Base-by-base conservation (phyloP, 2,329 filamentous ascomycete genomes). In the Diplodia corticola region DNA sequence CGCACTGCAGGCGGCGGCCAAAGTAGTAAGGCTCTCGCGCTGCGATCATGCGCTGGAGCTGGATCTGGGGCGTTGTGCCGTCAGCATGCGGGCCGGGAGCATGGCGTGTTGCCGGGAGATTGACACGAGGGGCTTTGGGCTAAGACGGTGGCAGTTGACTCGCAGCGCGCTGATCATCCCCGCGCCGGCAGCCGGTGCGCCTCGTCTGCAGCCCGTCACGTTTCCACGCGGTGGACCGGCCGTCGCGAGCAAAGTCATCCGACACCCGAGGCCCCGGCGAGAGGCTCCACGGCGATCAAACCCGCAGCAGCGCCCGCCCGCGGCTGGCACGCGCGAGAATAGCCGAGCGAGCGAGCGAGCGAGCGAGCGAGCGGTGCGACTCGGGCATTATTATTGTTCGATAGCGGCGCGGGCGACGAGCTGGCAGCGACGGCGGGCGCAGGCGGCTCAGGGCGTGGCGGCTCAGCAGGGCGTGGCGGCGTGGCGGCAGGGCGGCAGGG, bases 211-310 rank as follows among this genome's bases (percentile, higher is more conserved):
- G 54, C 12, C 54, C 33, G 44, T 51, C 60, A 53, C 49, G 60
- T 63, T 63, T 63, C 60, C 15, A 13, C 30, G 44, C 30, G 63
- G 63, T 65, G 63, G 63, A 49, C 28, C 50, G 30, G 10, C 24
- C 49, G 50, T 57, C 20, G 63, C 63, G 51, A 57, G 53, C 53
- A 33, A 24, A 37, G 50, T 65, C 53, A 50, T 65, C 53, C 54
- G 53, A 59, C 54, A 48, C 26, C 28, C 40, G 50, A 53, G 48
- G 61, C 33, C 48, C 33, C 26, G 40, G 26, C n/a, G 37, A 26
- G 28, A 59, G 64, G 64, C 64, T 55, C 64, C 64, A 65, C 54
- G 64, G 46, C 64, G 64, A 65, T 65, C 64, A 65, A 65, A 65
- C 64, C 24, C 17, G 7, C 40, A 44, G 20, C 40, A n/a, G 40